Base-by-base conservation (phyloP, 345 rosid species). In the Limnanthes douglasii region DNA sequence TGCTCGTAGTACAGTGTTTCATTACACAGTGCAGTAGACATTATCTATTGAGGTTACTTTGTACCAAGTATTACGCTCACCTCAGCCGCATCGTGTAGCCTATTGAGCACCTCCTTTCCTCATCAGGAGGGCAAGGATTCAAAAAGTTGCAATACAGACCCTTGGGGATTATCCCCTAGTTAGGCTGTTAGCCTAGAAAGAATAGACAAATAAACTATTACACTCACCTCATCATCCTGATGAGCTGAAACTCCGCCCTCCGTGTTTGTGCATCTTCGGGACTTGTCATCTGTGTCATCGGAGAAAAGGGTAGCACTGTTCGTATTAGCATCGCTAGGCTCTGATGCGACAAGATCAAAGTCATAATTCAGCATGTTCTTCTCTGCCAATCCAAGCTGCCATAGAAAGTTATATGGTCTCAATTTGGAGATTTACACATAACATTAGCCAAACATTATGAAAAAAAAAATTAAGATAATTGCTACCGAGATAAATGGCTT, bases 301-400 rank as follows among this genome's bases (percentile, higher is more conserved):
- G 98, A 79, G 62, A 90, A 72, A 31, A 90, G 30, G 37, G 78
- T 83, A 8, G 86, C 72, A 51, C 95, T 90, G 57, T 72, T 83
- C 21, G 95, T 83, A 54, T 76, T 79, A 24, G 79, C 86, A 77
- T 90, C 95, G 56, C 95, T 90, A 37, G 70, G 98, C 57, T 90
- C 95, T 48, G 98, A 79, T 51, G 53, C 83, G 37, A 66, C 75
- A 24, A 64, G 66, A 72, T 90, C 98, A 45, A 84, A 62, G 29
- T 84, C 98, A 61, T 65, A 90, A 70, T 54, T 76, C 57, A 83
- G 56, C 61, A 90, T 58, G 61, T 74, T 76, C 72, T 83, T 90
- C 70, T 90, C 98, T 2, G 63, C 79, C 65, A 90, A 64, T 29
- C 98, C 98, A 53, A 84, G 81, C 97, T 88, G 90, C 64, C 61